phyloP scores from a whole-genome alignment of 768 basidiomycete genomes.

The Leucosporidium creatinivorum region DNA sequence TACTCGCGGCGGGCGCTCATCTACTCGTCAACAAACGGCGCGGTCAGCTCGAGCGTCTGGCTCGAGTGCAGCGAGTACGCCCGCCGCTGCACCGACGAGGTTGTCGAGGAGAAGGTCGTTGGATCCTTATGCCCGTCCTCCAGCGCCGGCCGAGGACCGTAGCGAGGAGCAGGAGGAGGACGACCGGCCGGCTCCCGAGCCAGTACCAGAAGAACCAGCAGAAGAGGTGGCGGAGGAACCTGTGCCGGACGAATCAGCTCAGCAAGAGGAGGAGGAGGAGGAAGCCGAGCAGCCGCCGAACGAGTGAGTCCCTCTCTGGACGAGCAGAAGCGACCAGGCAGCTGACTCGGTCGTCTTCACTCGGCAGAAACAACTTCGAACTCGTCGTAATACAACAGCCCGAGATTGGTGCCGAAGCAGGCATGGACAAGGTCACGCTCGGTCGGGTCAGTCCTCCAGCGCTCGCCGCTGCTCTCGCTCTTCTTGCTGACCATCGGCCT shows the following conservation, averaged over 20 bases:
- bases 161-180: too few species aligned
- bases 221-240: not conserved
- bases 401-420: conserved; percentile 71
- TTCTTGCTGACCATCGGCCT: conserved; percentile 50
- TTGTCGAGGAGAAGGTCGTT: too few species aligned
- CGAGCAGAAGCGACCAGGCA: not conserved
- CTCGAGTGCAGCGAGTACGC: too few species aligned
- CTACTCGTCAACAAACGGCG: too few species aligned
- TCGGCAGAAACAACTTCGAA: conserved; percentile 52
- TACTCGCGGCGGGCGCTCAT: too few species aligned
- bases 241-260: not conserved
- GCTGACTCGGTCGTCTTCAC: not conserved
- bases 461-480: not conserved
- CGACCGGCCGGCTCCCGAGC: too few species aligned
- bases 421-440: conserved; percentile 36
- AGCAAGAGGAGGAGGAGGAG: not conserved
- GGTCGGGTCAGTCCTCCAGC: conserved; percentile 14
- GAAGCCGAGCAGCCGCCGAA: not conserved
- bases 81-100: too few species aligned
- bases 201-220: too few species aligned
- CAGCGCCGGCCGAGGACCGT: too few species aligned
- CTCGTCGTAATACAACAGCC: conserved; percentile 84
- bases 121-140: too few species aligned
- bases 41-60: too few species aligned
- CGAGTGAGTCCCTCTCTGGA: too few species aligned